A percentile compares a stretch with the other conserved stretches of the same genome.
These are phyloP conservation scores for Fonsecaea erecta DNA, from an alignment of 2,329 filamentous ascomycete species.

Conservation along the genomic window DNA sequence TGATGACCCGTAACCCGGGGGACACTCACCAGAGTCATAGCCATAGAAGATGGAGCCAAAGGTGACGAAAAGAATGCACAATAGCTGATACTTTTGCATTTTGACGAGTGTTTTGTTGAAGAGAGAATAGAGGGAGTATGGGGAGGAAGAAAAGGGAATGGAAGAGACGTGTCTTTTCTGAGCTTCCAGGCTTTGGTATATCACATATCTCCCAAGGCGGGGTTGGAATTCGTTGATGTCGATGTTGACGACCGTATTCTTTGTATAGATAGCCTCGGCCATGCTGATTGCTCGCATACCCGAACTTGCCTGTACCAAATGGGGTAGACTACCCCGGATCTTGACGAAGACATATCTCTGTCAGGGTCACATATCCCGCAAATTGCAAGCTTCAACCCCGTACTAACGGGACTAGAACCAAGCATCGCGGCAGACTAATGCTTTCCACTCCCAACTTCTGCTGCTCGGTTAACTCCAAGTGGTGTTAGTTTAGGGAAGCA, in stretches of 20 bases:
- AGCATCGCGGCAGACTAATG: neutral
- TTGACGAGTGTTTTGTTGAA: neutral
- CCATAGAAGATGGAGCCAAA: slow-evolving; percentile 18
- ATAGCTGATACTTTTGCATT: slow-evolving; percentile 9
- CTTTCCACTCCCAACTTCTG: neutral
- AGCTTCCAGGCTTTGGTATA: neutral
- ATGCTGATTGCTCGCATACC: neutral
- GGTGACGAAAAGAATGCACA: slow-evolving; percentile 13
- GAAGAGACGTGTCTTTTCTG: neutral
- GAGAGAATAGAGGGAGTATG: neutral
- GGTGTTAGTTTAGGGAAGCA: neutral
- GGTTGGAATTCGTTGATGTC: neutral
- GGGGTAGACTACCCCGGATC: neutral
- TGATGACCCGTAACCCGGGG: neutral
- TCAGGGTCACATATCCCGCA: neutral
- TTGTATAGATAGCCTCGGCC: neutral
- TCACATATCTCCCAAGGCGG: neutral
- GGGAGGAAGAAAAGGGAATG: neutral
- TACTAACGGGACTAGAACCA: neutral
- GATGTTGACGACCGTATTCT: neutral
- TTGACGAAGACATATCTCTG: neutral
- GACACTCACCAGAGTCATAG: slow-evolving; percentile 13
- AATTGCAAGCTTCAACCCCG: neutral
- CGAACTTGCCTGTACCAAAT: neutral
- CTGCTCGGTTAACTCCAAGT: neutral